phyloP scores from a whole-genome alignment of 495 filamentous ascomycete genomes.

The Talaromyces liani region DNA sequence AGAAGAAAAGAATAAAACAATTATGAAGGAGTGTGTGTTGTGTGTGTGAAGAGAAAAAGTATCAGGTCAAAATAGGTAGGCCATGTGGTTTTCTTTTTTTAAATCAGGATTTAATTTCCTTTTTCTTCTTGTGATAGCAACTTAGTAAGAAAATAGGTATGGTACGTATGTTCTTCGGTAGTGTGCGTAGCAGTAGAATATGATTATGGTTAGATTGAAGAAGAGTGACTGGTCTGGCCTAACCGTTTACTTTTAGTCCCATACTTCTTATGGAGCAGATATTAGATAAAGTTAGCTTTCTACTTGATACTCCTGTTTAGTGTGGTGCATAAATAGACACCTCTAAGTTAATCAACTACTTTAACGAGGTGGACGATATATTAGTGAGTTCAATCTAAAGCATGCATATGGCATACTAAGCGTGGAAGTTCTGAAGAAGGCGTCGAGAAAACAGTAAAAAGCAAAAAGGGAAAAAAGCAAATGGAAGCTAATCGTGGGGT shows the following conservation, averaged over 20 bases:
- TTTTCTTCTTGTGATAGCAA: neutral
- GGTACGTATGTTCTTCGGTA: neutral
- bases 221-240: neutral
- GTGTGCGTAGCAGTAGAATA: neutral
- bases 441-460: neutral
- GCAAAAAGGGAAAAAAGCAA: conserved; percentile 1
- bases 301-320: neutral
- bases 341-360: neutral
- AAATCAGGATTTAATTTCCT: conserved; percentile 7
- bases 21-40: conserved; percentile 9
- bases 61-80: conserved; percentile 8
- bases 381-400: neutral
- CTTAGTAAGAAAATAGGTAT: neutral
- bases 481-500: conserved; percentile 32
- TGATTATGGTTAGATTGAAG: conserved; percentile 1
- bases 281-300: neutral
- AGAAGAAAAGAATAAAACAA: conserved; percentile 20
- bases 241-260: neutral
- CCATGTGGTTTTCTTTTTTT: conserved; percentile 7
- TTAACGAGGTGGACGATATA: neutral
- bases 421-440: conserved; percentile 1
- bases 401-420: neutral
- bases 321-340: neutral
- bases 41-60: conserved; percentile 16
- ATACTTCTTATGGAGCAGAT: neutral